phyloP scores from a whole-genome alignment of 495 filamentous ascomycete species.

The Aspergillus carlsbadensis region DNA sequence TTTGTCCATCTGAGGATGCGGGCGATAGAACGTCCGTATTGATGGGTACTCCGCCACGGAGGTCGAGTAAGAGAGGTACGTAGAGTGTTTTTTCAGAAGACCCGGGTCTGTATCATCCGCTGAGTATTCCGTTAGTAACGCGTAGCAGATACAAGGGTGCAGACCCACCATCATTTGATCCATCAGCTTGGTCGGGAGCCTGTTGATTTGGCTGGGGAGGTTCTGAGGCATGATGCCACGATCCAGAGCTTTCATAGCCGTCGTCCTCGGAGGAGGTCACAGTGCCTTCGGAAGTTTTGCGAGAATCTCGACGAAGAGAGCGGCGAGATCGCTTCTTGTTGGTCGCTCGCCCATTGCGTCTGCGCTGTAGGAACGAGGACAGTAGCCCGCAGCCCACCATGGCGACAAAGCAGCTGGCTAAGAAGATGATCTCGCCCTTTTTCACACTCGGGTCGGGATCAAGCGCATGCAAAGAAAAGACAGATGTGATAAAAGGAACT shows the following conservation, averaged over 20 bases:
- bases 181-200: slow-evolving; percentile 25
- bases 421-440: slow-evolving; percentile 34
- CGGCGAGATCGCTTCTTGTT: slow-evolving; percentile 25
- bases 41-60: slow-evolving; percentile 67
- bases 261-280: slow-evolving; percentile 47
- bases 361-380: slow-evolving; percentile 35
- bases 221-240: slow-evolving; percentile 34
- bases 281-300: slow-evolving; percentile 32
- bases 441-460: slow-evolving; percentile 32
- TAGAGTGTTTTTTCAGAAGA: slow-evolving; percentile 74
- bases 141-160: neutral
- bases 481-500: slow-evolving; percentile 17
- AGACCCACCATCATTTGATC: slow-evolving; percentile 34
- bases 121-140: slow-evolving; percentile 17
- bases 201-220: slow-evolving; percentile 15
- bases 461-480: slow-evolving; percentile 22
- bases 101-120: slow-evolving; percentile 63
- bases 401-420: slow-evolving; percentile 34
- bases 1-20: slow-evolving; percentile 75
- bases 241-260: slow-evolving; percentile 40
- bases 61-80: slow-evolving; percentile 68
- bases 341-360: slow-evolving; percentile 10
- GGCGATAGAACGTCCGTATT: slow-evolving; percentile 79
- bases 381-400: slow-evolving; percentile 46
- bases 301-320: slow-evolving; percentile 23